These are phyloP conservation scores for Xylaria venustula DNA, from an alignment of 495 filamentous ascomycete genomes.

Conservation along the genomic window DNA sequence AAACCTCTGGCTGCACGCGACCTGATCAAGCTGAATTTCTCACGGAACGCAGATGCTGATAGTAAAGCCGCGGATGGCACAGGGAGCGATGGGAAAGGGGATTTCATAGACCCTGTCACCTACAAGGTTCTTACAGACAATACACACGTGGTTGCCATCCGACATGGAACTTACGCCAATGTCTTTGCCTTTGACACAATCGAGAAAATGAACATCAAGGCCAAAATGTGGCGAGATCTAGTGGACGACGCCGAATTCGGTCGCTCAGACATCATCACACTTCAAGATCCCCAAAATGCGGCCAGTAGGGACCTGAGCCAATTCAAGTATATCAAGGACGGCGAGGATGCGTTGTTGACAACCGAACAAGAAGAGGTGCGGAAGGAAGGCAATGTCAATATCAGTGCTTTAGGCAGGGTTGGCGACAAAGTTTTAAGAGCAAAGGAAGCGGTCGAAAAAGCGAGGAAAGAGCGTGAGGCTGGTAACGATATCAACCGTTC, in stretches of 20 bases:
- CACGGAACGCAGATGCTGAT: slow-evolving; percentile 77
- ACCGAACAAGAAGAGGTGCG: slow-evolving; percentile 49
- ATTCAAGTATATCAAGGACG: slow-evolving; percentile 89
- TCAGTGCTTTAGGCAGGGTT: slow-evolving; percentile 68
- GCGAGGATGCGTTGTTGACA: slow-evolving; percentile 64
- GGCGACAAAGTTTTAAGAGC: slow-evolving; percentile 87
- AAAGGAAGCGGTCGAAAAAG: slow-evolving; percentile 85
- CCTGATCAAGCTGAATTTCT: slow-evolving; percentile 85
- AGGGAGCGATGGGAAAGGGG: slow-evolving; percentile 55
- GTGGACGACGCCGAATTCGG: slow-evolving; percentile 85
- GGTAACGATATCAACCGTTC: slow-evolving; percentile 50
- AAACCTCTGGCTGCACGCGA: slow-evolving; percentile 73
- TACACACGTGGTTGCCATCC: slow-evolving; percentile 89
- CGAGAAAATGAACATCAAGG: slow-evolving; percentile 92
- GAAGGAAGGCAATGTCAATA: slow-evolving; percentile 68
- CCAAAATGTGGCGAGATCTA: slow-evolving; percentile 93
- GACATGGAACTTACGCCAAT: slow-evolving; percentile 76
- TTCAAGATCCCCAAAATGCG: slow-evolving; percentile 95
- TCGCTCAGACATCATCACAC: slow-evolving; percentile 89
- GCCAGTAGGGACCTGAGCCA: slow-evolving; percentile 77
- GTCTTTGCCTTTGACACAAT: slow-evolving; percentile 96
- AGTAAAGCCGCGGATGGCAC: slow-evolving; percentile 35
- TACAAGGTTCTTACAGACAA: slow-evolving; percentile 98
- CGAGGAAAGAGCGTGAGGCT: slow-evolving; percentile 56
- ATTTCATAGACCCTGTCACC: slow-evolving; percentile 93